These are phyloP conservation scores for Ascochyta viciae-villosae DNA, from an alignment of 2,329 filamentous ascomycete species.

Conservation along the genomic window DNA sequence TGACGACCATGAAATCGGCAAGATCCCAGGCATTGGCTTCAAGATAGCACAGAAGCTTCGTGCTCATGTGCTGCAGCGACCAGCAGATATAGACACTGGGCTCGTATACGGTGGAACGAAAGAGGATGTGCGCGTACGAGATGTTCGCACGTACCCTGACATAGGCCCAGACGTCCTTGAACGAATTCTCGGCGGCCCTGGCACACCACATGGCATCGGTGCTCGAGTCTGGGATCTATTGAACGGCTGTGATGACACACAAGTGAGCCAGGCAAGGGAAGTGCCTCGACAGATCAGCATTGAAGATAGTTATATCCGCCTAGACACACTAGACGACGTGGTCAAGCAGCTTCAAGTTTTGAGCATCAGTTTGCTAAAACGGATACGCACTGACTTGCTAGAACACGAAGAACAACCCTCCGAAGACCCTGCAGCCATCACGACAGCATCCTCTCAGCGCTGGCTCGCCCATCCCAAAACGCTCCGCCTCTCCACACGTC, in stretches of 20 bases:
- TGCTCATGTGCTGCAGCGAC: conserved; percentile 61
- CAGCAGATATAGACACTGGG: conserved; percentile 53
- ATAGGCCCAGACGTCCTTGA: conserved; percentile 73
- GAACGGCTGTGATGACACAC: conserved; percentile 78
- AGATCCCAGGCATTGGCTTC: conserved; percentile 85
- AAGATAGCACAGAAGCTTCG: conserved; percentile 76
- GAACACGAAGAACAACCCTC: conserved; percentile 53
- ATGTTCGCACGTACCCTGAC: conserved; percentile 67
- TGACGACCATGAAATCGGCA: conserved; percentile 76
- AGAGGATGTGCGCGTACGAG: conserved; percentile 67
- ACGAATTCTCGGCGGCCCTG: conserved; percentile 71
- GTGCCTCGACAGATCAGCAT: conserved; percentile 91
- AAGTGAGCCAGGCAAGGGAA: conserved; percentile 74
- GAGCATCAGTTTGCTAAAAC: conserved; percentile 72
- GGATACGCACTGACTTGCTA: conserved; percentile 80
- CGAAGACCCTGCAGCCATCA: background rate
- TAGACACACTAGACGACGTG: conserved; percentile 71
- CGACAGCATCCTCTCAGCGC: conserved; percentile 34
- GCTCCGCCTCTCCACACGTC: conserved; percentile 79
- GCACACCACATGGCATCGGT: conserved; percentile 75
- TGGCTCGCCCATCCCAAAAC: conserved; percentile 87
- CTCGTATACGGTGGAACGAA: conserved; percentile 59
- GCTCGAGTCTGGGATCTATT: conserved; percentile 77
- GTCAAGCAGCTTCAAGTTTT: conserved; percentile 72
- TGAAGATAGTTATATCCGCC: conserved; percentile 84